Evolutionary conservation across 2,329 filamentous ascomycete species (phyloP).

Genomic region (Penicillium freii): DNA sequence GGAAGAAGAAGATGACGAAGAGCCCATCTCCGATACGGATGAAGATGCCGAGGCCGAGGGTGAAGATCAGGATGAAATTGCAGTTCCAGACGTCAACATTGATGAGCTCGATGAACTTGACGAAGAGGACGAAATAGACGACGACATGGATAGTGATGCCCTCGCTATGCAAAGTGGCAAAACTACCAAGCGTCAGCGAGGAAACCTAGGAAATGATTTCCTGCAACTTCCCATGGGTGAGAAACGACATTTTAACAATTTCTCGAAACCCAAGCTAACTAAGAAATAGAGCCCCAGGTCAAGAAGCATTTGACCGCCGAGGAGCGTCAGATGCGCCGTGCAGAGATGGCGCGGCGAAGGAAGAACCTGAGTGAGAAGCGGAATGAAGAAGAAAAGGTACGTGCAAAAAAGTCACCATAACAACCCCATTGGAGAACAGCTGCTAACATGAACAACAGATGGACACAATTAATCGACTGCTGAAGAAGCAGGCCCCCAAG

Average conservation of each 20-base stretch:
- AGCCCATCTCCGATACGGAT: slow-evolving; percentile 46
- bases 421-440: background rate
- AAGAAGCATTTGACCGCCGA: slow-evolving; percentile 72
- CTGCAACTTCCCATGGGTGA: slow-evolving; percentile 57
- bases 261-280: slow-evolving; percentile 13
- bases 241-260: slow-evolving; percentile 6
- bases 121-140: slow-evolving; percentile 43
- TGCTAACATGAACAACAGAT: slow-evolving; percentile 47
- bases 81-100: slow-evolving; percentile 40
- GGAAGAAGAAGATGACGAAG: slow-evolving; percentile 49
- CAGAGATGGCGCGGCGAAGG: slow-evolving; percentile 70
- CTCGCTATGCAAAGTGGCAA: slow-evolving; percentile 59
- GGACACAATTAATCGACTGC: slow-evolving; percentile 66
- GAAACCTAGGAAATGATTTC: slow-evolving; percentile 54
- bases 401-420: slow-evolving; percentile 22
- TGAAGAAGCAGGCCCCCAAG: slow-evolving; percentile 66
- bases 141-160: slow-evolving; percentile 45
- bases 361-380: slow-evolving; percentile 74
- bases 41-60: slow-evolving; percentile 49
- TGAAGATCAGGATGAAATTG: slow-evolving; percentile 51
- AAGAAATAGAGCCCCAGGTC: slow-evolving; percentile 60
- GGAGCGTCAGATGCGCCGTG: slow-evolving; percentile 69
- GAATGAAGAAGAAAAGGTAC: slow-evolving; percentile 74
- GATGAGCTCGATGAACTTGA: slow-evolving; percentile 42
- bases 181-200: slow-evolving; percentile 67